Conservation (phyloP, 805 yeast genomes). For the Myxozyma melibiosi region DNA sequence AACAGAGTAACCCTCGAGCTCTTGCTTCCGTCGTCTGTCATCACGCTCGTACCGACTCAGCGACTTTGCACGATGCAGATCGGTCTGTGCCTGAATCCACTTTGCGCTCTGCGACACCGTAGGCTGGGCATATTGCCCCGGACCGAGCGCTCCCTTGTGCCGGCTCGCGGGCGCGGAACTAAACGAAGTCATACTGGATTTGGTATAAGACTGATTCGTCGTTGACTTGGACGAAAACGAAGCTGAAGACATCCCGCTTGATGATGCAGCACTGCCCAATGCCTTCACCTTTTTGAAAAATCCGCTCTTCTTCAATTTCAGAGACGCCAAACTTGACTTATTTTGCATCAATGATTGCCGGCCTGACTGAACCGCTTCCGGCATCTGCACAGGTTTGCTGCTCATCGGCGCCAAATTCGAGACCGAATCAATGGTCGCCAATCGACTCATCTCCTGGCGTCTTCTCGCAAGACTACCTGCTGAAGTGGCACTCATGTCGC, state of each 20-base stretch:
- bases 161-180: slow-evolving; percentile 2
- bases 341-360: slow-evolving; percentile 3
- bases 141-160: not conserved
- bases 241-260: not conserved
- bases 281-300: slow-evolving; percentile 25
- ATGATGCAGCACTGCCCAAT: slow-evolving; percentile 15
- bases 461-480: slow-evolving; percentile 85
- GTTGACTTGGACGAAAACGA: not conserved
- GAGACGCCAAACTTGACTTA: slow-evolving; percentile 23
- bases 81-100: slow-evolving; percentile 61
- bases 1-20: slow-evolving; percentile 60
- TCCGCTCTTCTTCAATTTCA: slow-evolving; percentile 39
- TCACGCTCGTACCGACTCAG: slow-evolving; percentile 69
- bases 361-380: slow-evolving; percentile 13
- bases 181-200: slow-evolving; percentile 10
- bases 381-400: slow-evolving; percentile 14
- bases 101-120: slow-evolving; percentile 24
- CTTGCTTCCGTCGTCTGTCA: slow-evolving; percentile 62
- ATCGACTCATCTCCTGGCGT: slow-evolving; percentile 44
- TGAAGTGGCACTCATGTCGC: slow-evolving; percentile 83
- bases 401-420: not conserved
- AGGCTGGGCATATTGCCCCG: slow-evolving; percentile 6
- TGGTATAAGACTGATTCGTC: not conserved
- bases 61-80: slow-evolving; percentile 72
- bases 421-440: not conserved